Evolutionary conservation across 2,329 filamentous ascomycete species (phyloP).

Genomic region (Arthrobotrys sinensis): DNA sequence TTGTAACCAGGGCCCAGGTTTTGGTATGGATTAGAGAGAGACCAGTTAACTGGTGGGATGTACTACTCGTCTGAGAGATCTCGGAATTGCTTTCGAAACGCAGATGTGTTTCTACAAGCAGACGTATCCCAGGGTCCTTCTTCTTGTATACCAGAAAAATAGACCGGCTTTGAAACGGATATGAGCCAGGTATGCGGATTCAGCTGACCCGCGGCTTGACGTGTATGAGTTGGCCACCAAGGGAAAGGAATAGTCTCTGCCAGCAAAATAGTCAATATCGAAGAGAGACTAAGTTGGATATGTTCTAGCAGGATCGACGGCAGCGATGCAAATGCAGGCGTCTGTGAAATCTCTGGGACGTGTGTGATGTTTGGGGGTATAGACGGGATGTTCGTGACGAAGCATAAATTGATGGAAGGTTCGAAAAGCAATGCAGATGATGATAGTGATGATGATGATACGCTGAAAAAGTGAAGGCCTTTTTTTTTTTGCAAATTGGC

Average conservation of each 20-base stretch:
- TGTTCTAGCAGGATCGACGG: conserved; percentile 54
- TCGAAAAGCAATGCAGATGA: conserved; percentile 59
- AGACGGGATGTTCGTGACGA: conserved; percentile 57
- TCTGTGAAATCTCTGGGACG: conserved; percentile 42
- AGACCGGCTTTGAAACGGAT: conserved; percentile 37
- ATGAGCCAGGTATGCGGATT: conserved; percentile 53
- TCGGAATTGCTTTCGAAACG: conserved; percentile 59
- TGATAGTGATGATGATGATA: conserved; percentile 58
- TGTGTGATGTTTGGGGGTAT: conserved; percentile 39
- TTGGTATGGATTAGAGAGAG: conserved; percentile 50
- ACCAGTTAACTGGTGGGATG: conserved; percentile 57
- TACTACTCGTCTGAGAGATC: conserved; percentile 54
- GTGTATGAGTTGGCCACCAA: conserved; percentile 60
- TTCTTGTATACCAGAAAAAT: conserved; percentile 56
- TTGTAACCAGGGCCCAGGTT: conserved; percentile 35
- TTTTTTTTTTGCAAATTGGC: conserved; percentile 40
- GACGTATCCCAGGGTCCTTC: conserved; percentile 30
- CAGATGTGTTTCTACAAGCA: conserved; percentile 58
- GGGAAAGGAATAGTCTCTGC: conserved; percentile 49
- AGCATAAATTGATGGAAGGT: conserved; percentile 54
- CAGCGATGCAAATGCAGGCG: conserved; percentile 60
- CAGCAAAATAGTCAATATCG: conserved; percentile 54
- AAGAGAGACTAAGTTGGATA: conserved; percentile 41
- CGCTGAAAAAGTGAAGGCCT: conserved; percentile 49
- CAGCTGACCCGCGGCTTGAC: conserved; percentile 60